These are phyloP conservation scores for Citrullus colocynthis DNA, from an alignment of 306 rosid genomes.

Conservation along the genomic window DNA sequence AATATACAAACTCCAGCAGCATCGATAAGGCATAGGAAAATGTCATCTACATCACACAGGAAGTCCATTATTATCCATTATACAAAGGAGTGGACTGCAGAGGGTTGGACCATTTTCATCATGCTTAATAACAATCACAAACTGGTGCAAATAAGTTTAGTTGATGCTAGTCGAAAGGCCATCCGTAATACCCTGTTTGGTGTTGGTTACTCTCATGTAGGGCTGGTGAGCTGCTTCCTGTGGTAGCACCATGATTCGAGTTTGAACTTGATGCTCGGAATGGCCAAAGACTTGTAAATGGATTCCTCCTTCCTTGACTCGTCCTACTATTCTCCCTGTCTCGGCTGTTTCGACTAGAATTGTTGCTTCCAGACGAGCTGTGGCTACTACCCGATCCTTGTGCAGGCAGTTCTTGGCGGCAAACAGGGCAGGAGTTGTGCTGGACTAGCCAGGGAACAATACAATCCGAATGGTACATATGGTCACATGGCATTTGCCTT, in stretches of 20 bases:
- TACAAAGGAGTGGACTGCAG: not conserved
- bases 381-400: conserved; percentile 7
- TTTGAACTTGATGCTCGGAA: conserved; percentile 4
- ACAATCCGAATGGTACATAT: conserved; percentile 12
- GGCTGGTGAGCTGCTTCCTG: conserved; percentile 6
- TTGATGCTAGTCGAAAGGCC: conserved; percentile 7
- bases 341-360: not conserved
- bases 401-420: conserved; percentile 14
- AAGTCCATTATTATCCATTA: conserved; percentile 1
- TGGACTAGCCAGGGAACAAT: conserved; percentile 11
- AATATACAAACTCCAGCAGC: not conserved
- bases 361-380: not conserved
- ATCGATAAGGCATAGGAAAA: not conserved
- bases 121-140: not conserved
- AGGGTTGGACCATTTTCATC: not conserved
- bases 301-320: conserved; percentile 12
- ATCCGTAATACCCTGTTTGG: conserved; percentile 9
- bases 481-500: conserved; percentile 8
- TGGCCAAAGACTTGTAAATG: conserved; percentile 12
- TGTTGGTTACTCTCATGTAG: conserved; percentile 4
- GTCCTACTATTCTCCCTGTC: conserved; percentile 2
- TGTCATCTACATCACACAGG: conserved; percentile 3
- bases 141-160: not conserved
- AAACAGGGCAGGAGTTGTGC: conserved; percentile 15
- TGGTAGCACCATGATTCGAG: conserved; percentile 1